Evolutionary conservation across 306 rosid genomes (phyloP).

Genomic region (Begonia loranthoides): DNA sequence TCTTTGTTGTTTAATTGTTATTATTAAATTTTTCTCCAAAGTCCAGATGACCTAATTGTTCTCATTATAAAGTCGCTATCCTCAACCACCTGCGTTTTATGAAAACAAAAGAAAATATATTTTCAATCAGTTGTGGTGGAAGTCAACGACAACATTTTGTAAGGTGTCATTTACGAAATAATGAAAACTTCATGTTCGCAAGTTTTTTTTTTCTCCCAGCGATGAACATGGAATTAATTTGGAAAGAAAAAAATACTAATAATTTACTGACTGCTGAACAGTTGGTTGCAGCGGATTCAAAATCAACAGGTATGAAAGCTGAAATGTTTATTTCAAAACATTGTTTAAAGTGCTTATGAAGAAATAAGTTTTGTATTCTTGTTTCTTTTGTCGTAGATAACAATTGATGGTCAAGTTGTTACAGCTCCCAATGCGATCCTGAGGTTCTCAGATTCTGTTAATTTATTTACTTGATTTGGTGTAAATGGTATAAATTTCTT

Average conservation of each 20-base stretch:
- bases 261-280: conserved; percentile 25
- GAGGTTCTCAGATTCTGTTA: conserved; percentile 29
- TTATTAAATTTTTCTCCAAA: too few relatives aligned
- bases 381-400: conserved; percentile 41
- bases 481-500: background rate
- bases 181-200: too few relatives aligned
- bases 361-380: background rate
- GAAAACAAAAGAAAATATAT: too few relatives aligned
- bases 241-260: background rate
- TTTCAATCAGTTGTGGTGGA: too few relatives aligned
- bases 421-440: conserved; percentile 47
- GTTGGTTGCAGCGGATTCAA: conserved; percentile 90
- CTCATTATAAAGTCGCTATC: too few relatives aligned
- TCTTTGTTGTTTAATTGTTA: too few relatives aligned
- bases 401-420: conserved; percentile 41
- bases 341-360: background rate
- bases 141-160: too few relatives aligned
- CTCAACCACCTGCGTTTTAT: too few relatives aligned
- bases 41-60: too few relatives aligned
- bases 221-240: background rate
- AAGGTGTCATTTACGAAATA: too few relatives aligned
- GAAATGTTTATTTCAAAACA: conserved; percentile 1
- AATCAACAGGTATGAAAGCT: conserved; percentile 54
- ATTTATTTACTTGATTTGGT: conserved; percentile 1
- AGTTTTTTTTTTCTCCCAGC: too few relatives aligned